Evolutionary conservation across 139 green algal species (phyloP).

Genomic region (Chlamydomonas incerta): DNA sequence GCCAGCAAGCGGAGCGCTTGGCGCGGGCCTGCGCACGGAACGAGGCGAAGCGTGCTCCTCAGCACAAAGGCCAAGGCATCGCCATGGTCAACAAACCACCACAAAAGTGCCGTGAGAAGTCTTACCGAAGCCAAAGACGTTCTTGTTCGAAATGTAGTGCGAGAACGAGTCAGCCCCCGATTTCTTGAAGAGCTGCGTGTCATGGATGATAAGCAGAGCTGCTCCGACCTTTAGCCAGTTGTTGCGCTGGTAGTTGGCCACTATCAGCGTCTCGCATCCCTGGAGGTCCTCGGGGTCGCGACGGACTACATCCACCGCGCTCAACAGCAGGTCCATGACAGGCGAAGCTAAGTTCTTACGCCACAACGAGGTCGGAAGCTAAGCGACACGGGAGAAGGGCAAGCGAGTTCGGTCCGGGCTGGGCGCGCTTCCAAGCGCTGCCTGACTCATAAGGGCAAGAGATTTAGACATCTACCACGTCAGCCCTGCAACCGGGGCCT

Average conservation of each 20-base stretch:
- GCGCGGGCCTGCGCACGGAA: neutral
- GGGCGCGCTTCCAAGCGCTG: no score
- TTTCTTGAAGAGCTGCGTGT: slow-evolving; percentile 28
- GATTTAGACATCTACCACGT: no score
- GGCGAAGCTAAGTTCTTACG: no score
- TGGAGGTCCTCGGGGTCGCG: slow-evolving; percentile 37
- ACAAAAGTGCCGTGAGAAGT: no score
- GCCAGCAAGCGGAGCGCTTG: slow-evolving; percentile 33
- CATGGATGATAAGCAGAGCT: slow-evolving; percentile 35
- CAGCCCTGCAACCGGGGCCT: no score
- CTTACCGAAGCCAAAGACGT: slow-evolving; percentile 27
- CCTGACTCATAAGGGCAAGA: no score
- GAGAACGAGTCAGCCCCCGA: slow-evolving; percentile 42
- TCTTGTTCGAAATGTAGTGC: slow-evolving; percentile 33
- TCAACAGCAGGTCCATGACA: slow-evolving; percentile 27
- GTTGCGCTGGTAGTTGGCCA: slow-evolving; percentile 34
- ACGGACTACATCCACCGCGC: slow-evolving; percentile 26
- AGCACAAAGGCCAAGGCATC: no score
- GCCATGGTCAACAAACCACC: no score
- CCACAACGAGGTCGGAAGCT: no score
- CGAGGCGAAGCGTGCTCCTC: no score
- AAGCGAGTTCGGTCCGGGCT: no score
- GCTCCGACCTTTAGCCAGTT: slow-evolving; percentile 42
- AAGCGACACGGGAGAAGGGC: no score
- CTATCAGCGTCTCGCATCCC: slow-evolving; percentile 40